Conservation (phyloP, 2,329 filamentous ascomycete species). For the Epichloe elymi region DNA sequence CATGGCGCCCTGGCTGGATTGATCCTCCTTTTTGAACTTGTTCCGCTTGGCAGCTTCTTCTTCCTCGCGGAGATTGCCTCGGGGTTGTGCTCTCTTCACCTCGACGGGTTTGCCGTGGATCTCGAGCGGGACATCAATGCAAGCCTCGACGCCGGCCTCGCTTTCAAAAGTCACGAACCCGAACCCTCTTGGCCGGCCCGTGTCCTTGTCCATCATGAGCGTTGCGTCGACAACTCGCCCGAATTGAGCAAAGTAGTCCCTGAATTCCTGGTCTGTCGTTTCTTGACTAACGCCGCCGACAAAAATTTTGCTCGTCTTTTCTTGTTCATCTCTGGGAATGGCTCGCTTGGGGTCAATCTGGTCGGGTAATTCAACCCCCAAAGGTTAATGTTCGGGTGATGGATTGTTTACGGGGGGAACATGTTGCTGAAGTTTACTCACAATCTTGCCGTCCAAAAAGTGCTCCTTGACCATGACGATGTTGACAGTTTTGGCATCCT, state of each 20-base stretch:
- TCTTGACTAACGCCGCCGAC: conserved; percentile 96
- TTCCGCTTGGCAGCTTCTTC: conserved; percentile 56
- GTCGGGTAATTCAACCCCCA: background rate
- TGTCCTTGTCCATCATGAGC: conserved; percentile 99
- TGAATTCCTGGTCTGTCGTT: conserved; percentile 90
- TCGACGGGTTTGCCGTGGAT: conserved; percentile 96
- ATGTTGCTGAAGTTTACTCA: conserved; percentile 32
- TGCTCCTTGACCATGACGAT: conserved; percentile 99
- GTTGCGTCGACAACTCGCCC: conserved; percentile 94
- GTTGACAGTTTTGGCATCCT: conserved; percentile 93
- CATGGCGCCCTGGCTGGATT: conserved; percentile 20
- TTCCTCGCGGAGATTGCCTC: conserved; percentile 86
- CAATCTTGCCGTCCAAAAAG: conserved; percentile 94
- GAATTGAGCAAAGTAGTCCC: conserved; percentile 92
- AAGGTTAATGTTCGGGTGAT: background rate
- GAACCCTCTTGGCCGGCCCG: conserved; percentile 88
- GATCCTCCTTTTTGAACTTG: conserved; percentile 44
- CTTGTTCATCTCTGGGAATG: conserved; percentile 93
- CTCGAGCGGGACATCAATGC: conserved; percentile 70
- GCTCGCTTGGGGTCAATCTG: conserved; percentile 97
- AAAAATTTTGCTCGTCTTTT: conserved; percentile 97
- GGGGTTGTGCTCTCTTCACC: conserved; percentile 93
- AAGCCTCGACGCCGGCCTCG: conserved; percentile 86
- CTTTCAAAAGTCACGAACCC: conserved; percentile 98
- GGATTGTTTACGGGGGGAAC: background rate